Evolutionary conservation across 768 basidiomycete species (phyloP).

Genomic region (Leccinellum albellum): DNA sequence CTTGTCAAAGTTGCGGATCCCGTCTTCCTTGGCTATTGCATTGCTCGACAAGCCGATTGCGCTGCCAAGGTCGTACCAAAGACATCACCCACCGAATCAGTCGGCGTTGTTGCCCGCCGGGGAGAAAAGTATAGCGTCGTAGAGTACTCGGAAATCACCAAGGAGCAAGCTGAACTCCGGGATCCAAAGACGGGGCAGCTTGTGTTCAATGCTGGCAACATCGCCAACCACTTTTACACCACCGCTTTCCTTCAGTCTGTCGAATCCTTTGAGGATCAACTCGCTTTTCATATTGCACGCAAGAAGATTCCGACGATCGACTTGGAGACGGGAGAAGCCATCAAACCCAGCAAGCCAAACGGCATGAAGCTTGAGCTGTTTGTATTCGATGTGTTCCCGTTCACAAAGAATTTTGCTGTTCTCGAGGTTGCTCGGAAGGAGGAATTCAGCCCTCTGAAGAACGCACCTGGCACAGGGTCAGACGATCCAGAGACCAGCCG

Average conservation of each 20-base stretch:
- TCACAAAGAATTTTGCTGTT: slow-evolving; percentile 76
- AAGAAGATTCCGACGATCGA: slow-evolving; percentile 94
- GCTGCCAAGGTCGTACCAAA: slow-evolving; percentile 98
- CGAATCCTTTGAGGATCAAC: slow-evolving; percentile 76
- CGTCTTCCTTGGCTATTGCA: slow-evolving; percentile 93
- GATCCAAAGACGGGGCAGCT: slow-evolving; percentile 70
- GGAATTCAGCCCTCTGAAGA: slow-evolving; percentile 97
- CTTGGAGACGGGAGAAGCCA: slow-evolving; percentile 54
- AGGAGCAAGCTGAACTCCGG: slow-evolving; percentile 79
- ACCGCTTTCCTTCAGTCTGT: slow-evolving; percentile 75
- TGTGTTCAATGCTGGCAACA: slow-evolving; percentile 91
- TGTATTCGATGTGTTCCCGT: slow-evolving; percentile 98
- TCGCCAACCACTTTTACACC: slow-evolving; percentile 98
- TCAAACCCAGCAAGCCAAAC: slow-evolving; percentile 89
- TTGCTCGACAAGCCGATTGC: slow-evolving; percentile 82
- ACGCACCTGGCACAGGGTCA: slow-evolving; percentile 86
- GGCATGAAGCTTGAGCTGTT: slow-evolving; percentile 99
- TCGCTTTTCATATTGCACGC: slow-evolving; percentile 96
- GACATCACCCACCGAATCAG: slow-evolving; percentile 77
- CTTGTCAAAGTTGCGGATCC: slow-evolving; percentile 97
- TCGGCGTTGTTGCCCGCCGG: slow-evolving; percentile 88
- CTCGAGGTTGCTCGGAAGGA: slow-evolving; percentile 84
- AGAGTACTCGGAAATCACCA: slow-evolving; percentile 94
- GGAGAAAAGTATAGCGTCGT: slow-evolving; percentile 88
- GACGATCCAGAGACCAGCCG: slow-evolving; percentile 92